Evolutionary conservation across 805 yeast genomes (phyloP).

Genomic region (Suhomyces sp.): DNA sequence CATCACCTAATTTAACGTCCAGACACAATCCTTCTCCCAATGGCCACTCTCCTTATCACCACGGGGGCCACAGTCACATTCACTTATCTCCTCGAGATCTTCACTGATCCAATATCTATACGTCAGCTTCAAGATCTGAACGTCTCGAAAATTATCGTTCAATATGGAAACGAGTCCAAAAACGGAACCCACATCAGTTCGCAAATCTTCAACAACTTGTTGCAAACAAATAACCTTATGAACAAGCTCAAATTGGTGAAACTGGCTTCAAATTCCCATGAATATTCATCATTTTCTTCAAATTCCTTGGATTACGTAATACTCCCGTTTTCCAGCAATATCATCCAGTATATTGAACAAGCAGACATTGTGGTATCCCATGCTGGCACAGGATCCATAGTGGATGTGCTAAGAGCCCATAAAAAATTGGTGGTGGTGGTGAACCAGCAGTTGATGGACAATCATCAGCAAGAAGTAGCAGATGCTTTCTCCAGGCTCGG

Average conservation of each 20-base stretch:
- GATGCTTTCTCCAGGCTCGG: constrained; percentile 12
- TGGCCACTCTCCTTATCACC: constrained; percentile 51
- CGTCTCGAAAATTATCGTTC: constrained; percentile 47
- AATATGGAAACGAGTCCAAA: constrained; percentile 45
- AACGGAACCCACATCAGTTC: constrained; percentile 22
- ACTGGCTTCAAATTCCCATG: no score
- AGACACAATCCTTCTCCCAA: no score
- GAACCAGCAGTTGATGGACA: constrained; percentile 75
- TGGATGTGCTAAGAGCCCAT: constrained; percentile 63
- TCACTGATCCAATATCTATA: constrained; percentile 37
- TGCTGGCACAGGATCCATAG: constrained; percentile 88
- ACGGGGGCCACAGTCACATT: constrained; percentile 94
- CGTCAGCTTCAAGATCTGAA: constrained; percentile 32
- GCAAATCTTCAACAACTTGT: constrained; percentile 17
- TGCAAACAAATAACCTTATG: constrained; percentile 13
- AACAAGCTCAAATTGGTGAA: not conserved
- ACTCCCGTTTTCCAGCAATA: constrained; percentile 30
- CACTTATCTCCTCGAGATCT: constrained; percentile 49
- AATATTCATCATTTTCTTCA: no score
- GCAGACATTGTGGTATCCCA: constrained; percentile 76
- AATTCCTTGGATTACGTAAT: constrained; percentile 11
- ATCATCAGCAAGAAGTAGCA: constrained; percentile 83
- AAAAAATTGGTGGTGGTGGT: constrained; percentile 68
- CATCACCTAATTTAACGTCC: no score
- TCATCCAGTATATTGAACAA: constrained; percentile 35